phyloP scores from a whole-genome alignment of 2,329 filamentous ascomycete genomes.

The Verticillium zaregamsianum region DNA sequence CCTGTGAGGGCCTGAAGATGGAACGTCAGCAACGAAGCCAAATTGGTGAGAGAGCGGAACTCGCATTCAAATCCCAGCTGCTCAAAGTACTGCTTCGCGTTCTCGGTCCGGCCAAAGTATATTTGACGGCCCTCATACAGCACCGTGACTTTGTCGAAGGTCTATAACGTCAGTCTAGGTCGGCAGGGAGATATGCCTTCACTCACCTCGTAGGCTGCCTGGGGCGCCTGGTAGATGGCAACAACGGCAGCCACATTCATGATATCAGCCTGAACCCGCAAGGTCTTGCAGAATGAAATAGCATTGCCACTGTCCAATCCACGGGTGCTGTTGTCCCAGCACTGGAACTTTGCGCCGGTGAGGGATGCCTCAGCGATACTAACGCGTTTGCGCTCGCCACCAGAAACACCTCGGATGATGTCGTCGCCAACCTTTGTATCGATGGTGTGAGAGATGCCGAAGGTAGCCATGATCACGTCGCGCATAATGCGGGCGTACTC shows the following conservation, averaged over 20 bases:
- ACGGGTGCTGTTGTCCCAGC: conserved; percentile 27
- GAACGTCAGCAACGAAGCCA: background rate
- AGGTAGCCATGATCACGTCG: conserved; percentile 50
- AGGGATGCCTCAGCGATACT: conserved; percentile 18
- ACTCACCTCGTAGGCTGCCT: conserved; percentile 14
- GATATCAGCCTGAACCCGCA: conserved; percentile 39
- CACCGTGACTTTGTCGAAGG: conserved; percentile 61
- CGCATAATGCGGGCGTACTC: conserved; percentile 43
- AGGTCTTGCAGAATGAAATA: conserved; percentile 48
- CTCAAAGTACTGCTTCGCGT: conserved; percentile 59
- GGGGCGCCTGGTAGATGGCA: conserved; percentile 15
- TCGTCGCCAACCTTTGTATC: conserved; percentile 16
- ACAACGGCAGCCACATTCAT: conserved; percentile 11
- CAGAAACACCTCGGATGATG: conserved; percentile 12
- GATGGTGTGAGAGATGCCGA: conserved; percentile 14
- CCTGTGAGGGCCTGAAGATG: conserved; percentile 21
- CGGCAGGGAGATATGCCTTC: background rate
- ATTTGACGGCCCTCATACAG: conserved; percentile 65
- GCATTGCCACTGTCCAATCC: conserved; percentile 39
- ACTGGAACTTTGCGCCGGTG: conserved; percentile 16
- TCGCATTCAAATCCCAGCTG: conserved; percentile 48
- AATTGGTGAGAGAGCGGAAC: background rate
- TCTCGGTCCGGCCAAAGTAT: conserved; percentile 56
- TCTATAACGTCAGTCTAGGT: background rate
- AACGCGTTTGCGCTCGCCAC: conserved; percentile 35